Base-by-base conservation (phyloP, 768 basidiomycete genomes). In the Russula ochroleuca region DNA sequence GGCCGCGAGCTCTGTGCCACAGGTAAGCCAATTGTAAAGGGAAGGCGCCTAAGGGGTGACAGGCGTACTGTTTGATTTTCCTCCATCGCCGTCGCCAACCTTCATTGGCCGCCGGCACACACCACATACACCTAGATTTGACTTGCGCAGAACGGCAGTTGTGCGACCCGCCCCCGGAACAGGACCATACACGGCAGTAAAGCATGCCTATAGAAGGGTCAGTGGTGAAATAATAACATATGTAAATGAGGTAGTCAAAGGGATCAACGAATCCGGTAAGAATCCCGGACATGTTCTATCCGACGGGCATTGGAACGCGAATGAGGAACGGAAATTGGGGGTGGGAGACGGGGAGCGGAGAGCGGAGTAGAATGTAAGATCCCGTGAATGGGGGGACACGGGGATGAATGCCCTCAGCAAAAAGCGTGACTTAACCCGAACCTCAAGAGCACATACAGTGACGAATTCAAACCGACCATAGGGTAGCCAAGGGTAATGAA, bases 91-190 rank as follows among this genome's bases (percentile, higher is more conserved):
- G 62, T 96, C 94, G 25, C 88, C 89, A 17, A 99, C 82, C 72
- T 94, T 94, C 97, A 99, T 98, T 19, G 94, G 94, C 37, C 94
- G 83, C 69, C 97, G 82, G 73, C 97, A 99, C 2, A 98, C 94
- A 43, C 97, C 97, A 69, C 97, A 99, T 19, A 99, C 92, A 21
- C 97, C 97, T 25, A 97, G 78, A 72, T 92, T 88, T 51, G 90
- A 79, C 76, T 90, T 85, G 74, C 84, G 78, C 31, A 88, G 80
- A 8, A 83, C 73, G 72, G 73, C 37, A 57, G 85, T 73, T 55
- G 80, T 76, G 69, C 77, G 83, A 38, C 77, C 78, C 69, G 82
- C 81, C 63, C 73, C 81, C 15, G 87, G 85, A 13, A 89, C 87
- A 6, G 92, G 92, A 15, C 95, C 96, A 74, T 99, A 99, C 5